These are phyloP conservation scores for Trypanosoma lewisi DNA, from an alignment of 208 protist genomes.

Conservation along the genomic window DNA sequence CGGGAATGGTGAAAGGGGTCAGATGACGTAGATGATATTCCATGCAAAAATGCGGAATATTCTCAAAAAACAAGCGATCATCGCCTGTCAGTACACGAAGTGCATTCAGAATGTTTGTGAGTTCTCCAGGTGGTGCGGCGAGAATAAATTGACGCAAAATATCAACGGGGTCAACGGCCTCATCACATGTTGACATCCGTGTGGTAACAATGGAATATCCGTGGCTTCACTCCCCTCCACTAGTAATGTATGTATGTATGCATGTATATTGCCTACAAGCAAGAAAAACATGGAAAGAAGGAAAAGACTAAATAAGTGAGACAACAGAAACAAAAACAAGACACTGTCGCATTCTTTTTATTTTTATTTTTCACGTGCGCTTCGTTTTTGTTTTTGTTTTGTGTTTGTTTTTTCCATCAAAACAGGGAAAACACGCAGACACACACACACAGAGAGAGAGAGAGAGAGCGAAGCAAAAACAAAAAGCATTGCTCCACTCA, in stretches of 20 bases:
- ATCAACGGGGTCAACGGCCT: background rate
- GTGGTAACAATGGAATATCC: background rate
- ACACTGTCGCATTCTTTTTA: background rate
- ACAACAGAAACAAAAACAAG: background rate
- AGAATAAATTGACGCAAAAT: constrained; percentile 26
- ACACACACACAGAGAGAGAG: no score
- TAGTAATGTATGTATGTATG: background rate
- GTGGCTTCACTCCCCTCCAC: background rate
- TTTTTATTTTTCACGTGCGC: no score
- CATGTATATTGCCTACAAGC: constrained; percentile 5
- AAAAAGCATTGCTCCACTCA: no score
- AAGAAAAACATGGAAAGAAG: constrained; percentile 14
- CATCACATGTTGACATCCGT: background rate
- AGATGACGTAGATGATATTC: constrained; percentile 22
- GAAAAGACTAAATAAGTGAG: background rate
- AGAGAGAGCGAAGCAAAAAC: no score
- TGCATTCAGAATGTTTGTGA: constrained; percentile 10
- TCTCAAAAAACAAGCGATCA: constrained; percentile 22
- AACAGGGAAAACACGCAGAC: no score
- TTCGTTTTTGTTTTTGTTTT: no score
- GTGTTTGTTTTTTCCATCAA: no score
- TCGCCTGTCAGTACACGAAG: constrained; percentile 23
- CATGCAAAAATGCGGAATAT: constrained; percentile 18
- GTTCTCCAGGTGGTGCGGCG: constrained; percentile 26
- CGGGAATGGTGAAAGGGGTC: constrained; percentile 6